Evolutionary conservation across 495 filamentous ascomycete species (phyloP).

Genomic region (Gamarada debralockiae): DNA sequence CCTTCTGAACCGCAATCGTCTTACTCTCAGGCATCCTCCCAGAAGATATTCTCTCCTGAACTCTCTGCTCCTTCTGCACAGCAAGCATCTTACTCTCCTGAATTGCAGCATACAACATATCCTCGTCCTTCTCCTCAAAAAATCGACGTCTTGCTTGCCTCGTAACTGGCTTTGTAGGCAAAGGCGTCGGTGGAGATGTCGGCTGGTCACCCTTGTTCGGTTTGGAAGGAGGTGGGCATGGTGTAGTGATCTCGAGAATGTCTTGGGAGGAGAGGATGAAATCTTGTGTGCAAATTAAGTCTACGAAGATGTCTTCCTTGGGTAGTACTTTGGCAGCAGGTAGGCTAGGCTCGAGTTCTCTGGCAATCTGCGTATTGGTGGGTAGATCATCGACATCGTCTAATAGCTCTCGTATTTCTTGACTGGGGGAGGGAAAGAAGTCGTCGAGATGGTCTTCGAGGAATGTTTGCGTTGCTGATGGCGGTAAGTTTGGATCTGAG

Average conservation of each 20-base stretch:
- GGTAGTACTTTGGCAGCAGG: not conserved
- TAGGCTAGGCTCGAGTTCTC: slow-evolving; percentile 8
- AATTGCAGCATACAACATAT: slow-evolving; percentile 18
- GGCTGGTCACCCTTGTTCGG: not conserved
- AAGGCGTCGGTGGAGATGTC: not conserved
- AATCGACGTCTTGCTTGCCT: slow-evolving; percentile 11
- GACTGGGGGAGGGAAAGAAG: slow-evolving; percentile 43
- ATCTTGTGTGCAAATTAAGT: slow-evolving; percentile 43
- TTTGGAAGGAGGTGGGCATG: slow-evolving; percentile 18
- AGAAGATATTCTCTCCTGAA: slow-evolving; percentile 10
- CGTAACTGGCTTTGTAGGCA: not conserved
- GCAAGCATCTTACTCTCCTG: slow-evolving; percentile 15
- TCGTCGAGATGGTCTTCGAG: slow-evolving; percentile 42
- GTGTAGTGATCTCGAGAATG: slow-evolving; percentile 36
- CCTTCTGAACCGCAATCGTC: not conserved
- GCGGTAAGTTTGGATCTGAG: slow-evolving; percentile 8
- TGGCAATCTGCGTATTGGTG: slow-evolving; percentile 21
- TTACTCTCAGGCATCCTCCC: slow-evolving; percentile 21
- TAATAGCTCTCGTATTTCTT: slow-evolving; percentile 40
- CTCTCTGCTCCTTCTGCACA: not conserved
- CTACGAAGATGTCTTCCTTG: slow-evolving; percentile 14
- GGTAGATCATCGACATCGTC: slow-evolving; percentile 26
- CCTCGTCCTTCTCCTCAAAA: slow-evolving; percentile 26
- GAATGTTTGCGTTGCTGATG: slow-evolving; percentile 40
- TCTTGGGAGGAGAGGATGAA: slow-evolving; percentile 43